Conservation (phyloP, 2,329 filamentous ascomycete species). For the Sphaerulina vaccinii region DNA sequence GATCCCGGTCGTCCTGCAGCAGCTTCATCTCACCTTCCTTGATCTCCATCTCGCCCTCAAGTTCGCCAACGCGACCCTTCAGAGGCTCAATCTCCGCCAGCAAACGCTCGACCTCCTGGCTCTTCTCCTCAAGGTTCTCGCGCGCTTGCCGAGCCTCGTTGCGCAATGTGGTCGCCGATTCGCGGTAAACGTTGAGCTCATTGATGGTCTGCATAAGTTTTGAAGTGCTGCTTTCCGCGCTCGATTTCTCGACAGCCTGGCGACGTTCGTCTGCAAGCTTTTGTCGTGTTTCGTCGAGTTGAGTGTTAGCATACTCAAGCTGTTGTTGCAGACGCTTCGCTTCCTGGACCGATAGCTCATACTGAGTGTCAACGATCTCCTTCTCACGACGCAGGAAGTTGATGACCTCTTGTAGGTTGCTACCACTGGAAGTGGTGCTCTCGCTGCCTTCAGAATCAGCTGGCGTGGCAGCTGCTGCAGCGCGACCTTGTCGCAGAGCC, state of each 20-base stretch:
- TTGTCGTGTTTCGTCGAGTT: constrained; percentile 83
- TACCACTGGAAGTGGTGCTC: constrained; percentile 39
- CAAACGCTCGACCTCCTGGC: constrained; percentile 70
- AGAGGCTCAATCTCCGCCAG: constrained; percentile 76
- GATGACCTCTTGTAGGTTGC: constrained; percentile 85
- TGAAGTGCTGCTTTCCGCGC: constrained; percentile 75
- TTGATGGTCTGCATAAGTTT: constrained; percentile 93
- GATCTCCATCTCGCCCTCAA: constrained; percentile 76
- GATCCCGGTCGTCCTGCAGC: constrained; percentile 85
- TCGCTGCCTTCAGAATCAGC: constrained; percentile 46
- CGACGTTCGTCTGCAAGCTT: constrained; percentile 89
- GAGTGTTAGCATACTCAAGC: constrained; percentile 78
- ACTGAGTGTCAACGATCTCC: constrained; percentile 96
- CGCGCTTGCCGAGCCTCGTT: constrained; percentile 81
- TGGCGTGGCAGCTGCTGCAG: constrained; percentile 49
- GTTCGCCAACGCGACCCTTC: constrained; percentile 73
- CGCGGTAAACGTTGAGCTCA: constrained; percentile 91
- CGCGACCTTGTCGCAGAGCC: constrained; percentile 72
- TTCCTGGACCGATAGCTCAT: constrained; percentile 85
- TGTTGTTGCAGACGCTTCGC: constrained; percentile 86
- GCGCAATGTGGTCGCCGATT: constrained; percentile 88
- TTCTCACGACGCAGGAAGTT: constrained; percentile 91
- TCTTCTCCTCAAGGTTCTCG: constrained; percentile 71
- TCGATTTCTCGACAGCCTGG: constrained; percentile 69
- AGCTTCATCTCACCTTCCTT: constrained; percentile 86